Base-by-base conservation (phyloP, 2,329 filamentous ascomycete species). In the Westerdykella ornata region DNA sequence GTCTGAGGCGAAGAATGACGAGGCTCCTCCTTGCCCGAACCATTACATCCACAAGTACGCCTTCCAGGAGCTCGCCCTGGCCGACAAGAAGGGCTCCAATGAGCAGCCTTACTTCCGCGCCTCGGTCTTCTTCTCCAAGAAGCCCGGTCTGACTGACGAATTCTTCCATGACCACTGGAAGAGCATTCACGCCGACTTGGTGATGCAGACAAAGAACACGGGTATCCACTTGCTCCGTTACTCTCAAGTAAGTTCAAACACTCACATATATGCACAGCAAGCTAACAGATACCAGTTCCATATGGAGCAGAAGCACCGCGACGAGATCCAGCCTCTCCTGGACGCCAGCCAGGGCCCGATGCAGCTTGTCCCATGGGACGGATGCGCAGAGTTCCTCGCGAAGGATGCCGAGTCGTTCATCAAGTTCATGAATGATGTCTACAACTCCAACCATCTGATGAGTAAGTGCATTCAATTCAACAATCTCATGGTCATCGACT, bases 161-260 rank as follows among this genome's bases (percentile, higher is more conserved):
- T 48, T 48, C 30, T 48, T 48, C 43, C 46, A 48, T 30, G 38
- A 41, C 19, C 46, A 48, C 35, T 48, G 43, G 43, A 48, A 48
- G 38, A 44, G 35, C 14, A 41, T 48, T 14, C 43, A 48, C 35
- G 46, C 46, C 22, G 46, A 48, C 29, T 34, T 48, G n/a, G 42
- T 43, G 3, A 48, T 48, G 40, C 43, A 44, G 19, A 41, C 43
- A 5, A 22, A 43, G 30, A 36, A 38, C 31, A 34, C 36, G 14
- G 41, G 43, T 7, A 33, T 46, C 1, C 13, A 35, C 3, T 15
- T 48, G 13, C 31, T 40, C 7, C 22, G 46, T 26, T 48, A 48
- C 33, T 38, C 41, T 11, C 46, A 43, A 28, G 43, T 45, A 20
- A 15, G 39, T 26, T 41, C 14, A 5, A 33, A 14, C 8, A 33